Conservation (phyloP, 2,329 filamentous ascomycete genomes). For the Monosporascus sp. region DNA sequence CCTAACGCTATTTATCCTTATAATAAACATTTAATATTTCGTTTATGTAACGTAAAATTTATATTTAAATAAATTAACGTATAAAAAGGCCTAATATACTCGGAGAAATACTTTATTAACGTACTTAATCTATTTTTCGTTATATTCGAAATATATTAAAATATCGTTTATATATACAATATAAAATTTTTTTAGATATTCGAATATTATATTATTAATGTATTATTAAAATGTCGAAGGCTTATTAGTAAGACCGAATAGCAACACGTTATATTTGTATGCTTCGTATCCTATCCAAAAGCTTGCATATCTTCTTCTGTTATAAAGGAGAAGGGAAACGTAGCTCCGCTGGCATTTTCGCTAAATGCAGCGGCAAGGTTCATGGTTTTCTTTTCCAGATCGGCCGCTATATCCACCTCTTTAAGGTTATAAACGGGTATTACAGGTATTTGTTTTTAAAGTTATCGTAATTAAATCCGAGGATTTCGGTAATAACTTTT, state of each 20-base stretch:
- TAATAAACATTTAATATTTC: not conserved
- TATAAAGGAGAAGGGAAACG: too few species aligned
- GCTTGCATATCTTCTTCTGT: too few species aligned
- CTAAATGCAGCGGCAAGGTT: too few species aligned
- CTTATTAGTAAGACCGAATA: conserved; percentile 1
- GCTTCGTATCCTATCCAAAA: not conserved
- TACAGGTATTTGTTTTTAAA: too few species aligned
- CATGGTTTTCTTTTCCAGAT: too few species aligned
- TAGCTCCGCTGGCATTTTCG: too few species aligned
- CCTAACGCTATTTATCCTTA: not conserved
- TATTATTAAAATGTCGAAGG: conserved; percentile 1
- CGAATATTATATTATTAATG: conserved; percentile 1
- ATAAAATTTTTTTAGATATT: conserved; percentile 4
- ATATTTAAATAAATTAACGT: not conserved
- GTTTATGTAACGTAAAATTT: not conserved
- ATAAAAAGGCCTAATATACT: not conserved
- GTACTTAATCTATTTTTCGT: not conserved
- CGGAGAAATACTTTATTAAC: not conserved
- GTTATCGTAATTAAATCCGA: too few species aligned
- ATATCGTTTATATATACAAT: conserved; percentile 6
- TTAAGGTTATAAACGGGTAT: too few species aligned
- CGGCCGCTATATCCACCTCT: too few species aligned
- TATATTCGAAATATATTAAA: conserved; percentile 1
- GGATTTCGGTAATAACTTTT: too few species aligned
- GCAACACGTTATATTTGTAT: conserved; percentile 5